A percentile compares a stretch with the other conserved stretches of the same genome.
These are phyloP conservation scores for Evernia prunastri DNA, from an alignment of 495 filamentous ascomycete genomes.

Conservation along the genomic window DNA sequence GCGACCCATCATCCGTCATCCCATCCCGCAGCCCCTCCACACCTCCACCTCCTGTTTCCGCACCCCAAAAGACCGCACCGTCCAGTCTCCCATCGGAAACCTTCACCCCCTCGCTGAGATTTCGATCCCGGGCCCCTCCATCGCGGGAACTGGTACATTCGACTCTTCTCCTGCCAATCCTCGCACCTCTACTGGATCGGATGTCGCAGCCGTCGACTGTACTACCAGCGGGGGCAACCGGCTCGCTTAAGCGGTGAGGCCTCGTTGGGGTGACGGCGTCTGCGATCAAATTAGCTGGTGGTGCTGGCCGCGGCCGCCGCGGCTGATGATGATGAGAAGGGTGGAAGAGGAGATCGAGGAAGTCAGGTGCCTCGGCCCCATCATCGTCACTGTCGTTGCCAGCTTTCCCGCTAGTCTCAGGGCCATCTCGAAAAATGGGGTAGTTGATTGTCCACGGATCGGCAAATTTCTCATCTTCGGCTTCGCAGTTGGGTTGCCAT, in stretches of 20 bases:
- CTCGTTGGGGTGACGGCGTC: background rate
- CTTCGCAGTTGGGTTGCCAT: background rate
- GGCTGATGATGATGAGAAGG: no score
- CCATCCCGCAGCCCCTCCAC: background rate
- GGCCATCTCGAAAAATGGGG: background rate
- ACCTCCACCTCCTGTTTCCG: background rate
- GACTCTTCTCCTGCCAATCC: no score
- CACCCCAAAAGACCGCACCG: background rate
- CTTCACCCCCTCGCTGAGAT: no score
- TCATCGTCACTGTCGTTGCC: background rate
- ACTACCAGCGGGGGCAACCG: background rate
- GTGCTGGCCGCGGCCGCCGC: no score
- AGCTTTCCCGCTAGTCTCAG: background rate
- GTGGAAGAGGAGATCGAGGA: background rate
- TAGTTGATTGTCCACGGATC: background rate
- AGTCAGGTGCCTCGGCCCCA: background rate
- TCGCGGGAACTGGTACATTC: no score
- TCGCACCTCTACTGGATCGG: no score
- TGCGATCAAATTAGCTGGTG: background rate
- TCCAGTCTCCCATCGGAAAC: no score
- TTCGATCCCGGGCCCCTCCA: no score
- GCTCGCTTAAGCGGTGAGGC: no score
- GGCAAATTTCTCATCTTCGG: background rate
- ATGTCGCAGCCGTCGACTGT: no score
- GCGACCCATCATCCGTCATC: background rate